Percentiles rank a stretch among this genome's conserved stretches.
Conservation (phyloP, 192 early-diverging fungal species). For the Backusella morwellensis region DNA sequence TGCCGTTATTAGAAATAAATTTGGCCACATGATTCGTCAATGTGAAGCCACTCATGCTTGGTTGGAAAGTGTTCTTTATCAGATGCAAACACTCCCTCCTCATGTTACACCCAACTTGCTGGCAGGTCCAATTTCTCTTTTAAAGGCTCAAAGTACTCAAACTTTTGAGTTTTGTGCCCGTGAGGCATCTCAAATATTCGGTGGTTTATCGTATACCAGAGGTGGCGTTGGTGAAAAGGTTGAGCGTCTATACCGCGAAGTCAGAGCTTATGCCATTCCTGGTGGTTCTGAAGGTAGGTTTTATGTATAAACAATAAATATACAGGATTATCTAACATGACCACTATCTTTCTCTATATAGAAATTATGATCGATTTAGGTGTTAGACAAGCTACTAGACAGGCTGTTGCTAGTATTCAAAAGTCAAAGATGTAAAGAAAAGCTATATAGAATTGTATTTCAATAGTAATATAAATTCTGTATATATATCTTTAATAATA, state of each 20-base stretch:
- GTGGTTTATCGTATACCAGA: slow-evolving; percentile 72
- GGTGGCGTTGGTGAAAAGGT: slow-evolving; percentile 68
- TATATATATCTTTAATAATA: background rate
- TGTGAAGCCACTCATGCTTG: slow-evolving; percentile 83
- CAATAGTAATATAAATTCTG: background rate
- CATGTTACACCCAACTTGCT: slow-evolving; percentile 65
- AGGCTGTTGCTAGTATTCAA: background rate
- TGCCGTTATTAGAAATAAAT: slow-evolving; percentile 88
- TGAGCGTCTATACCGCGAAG: slow-evolving; percentile 82
- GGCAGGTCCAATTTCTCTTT: slow-evolving; percentile 80
- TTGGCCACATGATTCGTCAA: slow-evolving; percentile 85
- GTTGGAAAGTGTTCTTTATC: slow-evolving; percentile 75
- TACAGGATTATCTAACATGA: background rate
- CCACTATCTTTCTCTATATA: background rate
- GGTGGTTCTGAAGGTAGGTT: slow-evolving; percentile 65
- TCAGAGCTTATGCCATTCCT: slow-evolving; percentile 77
- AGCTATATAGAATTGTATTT: background rate
- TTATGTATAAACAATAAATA: background rate
- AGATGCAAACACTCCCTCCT: slow-evolving; percentile 60
- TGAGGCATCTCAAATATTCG: slow-evolving; percentile 86
- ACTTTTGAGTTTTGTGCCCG: slow-evolving; percentile 85
- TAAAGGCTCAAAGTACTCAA: slow-evolving; percentile 81
- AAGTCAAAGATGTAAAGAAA: background rate
- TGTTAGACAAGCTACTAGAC: slow-evolving; percentile 70
- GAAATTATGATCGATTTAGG: slow-evolving; percentile 85